A percentile compares a stretch with the other conserved stretches of the same genome.
These are phyloP conservation scores for Alternaria infectoria DNA, from an alignment of 2,329 filamentous ascomycete genomes.

Conservation along the genomic window DNA sequence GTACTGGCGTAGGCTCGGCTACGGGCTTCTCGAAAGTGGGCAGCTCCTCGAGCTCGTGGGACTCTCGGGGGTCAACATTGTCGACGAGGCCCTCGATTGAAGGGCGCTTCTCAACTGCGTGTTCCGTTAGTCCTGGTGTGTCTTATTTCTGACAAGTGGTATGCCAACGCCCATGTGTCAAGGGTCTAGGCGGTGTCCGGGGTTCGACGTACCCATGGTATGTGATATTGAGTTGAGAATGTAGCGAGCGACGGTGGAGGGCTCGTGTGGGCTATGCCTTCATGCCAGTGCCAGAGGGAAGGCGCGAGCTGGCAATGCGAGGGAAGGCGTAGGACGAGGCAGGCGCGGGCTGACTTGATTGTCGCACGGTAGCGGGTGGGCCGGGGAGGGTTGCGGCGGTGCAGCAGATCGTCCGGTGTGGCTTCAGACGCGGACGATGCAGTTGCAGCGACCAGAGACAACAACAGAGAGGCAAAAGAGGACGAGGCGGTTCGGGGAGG, in stretches of 20 bases:
- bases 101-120: constrained; percentile 45
- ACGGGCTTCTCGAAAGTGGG: constrained; percentile 42
- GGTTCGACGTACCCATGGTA: constrained; percentile 35
- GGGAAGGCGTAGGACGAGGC: not conserved
- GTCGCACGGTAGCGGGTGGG: constrained; percentile 7
- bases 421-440: not conserved
- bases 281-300: constrained; percentile 37
- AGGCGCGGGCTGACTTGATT: not conserved
- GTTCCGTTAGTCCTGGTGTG: constrained; percentile 25
- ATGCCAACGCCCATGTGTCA: not conserved
- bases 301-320: not conserved
- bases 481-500: not conserved
- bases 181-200: not conserved
- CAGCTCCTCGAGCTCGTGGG: constrained; percentile 42
- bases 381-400: constrained; percentile 10
- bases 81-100: constrained; percentile 48
- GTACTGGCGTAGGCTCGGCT: constrained; percentile 30
- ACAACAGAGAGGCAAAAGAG: not conserved
- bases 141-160: not conserved
- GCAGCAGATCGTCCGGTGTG: constrained; percentile 4
- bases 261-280: constrained; percentile 28
- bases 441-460: not conserved
- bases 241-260: constrained; percentile 31
- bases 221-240: constrained; percentile 19
- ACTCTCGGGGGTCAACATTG: constrained; percentile 45